A percentile compares a stretch with the other conserved stretches of the same genome.
Evolutionary conservation across 495 filamentous ascomycete genomes (phyloP).

Genomic region (Penicillium salamii): DNA sequence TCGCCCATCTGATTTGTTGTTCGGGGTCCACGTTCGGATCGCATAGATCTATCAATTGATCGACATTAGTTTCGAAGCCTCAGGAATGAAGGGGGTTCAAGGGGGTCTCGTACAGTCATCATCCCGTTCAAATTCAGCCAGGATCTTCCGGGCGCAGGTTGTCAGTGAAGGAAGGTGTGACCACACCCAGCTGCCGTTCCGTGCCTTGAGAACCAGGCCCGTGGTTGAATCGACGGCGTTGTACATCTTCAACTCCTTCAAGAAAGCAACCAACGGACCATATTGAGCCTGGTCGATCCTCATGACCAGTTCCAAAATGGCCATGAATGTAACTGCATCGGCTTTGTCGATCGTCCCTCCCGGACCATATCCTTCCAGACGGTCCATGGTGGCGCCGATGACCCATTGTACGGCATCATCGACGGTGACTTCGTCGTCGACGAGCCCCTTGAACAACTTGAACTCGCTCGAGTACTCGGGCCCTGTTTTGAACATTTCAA

Average conservation of each 20-base stretch:
- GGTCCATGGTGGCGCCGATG: not conserved
- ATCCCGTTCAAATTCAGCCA: not conserved
- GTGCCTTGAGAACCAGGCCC: not conserved
- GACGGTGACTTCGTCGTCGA: not conserved
- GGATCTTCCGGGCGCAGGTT: not conserved
- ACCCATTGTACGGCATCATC: slow-evolving; percentile 2
- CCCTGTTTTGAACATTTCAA: not conserved
- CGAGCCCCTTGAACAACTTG: not conserved
- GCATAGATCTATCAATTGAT: not conserved
- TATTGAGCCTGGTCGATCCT: not conserved
- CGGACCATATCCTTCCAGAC: not conserved
- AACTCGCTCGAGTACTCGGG: not conserved
- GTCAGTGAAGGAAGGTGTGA: not conserved
- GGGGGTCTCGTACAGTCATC: not conserved
- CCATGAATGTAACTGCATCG: not conserved
- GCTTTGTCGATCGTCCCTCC: not conserved
- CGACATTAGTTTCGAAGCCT: not conserved
- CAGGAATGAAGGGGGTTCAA: not conserved
- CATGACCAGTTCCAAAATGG: not conserved
- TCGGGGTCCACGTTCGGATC: not conserved
- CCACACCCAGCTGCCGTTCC: slow-evolving; percentile 1
- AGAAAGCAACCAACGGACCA: not conserved
- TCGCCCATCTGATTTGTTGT: slow-evolving; percentile 2
- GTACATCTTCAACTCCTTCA: not conserved
- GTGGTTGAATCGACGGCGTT: slow-evolving; percentile 3